Percentiles rank a stretch among this genome's conserved stretches.
These are phyloP conservation scores for Suillus ampliporus DNA, from an alignment of 768 basidiomycete species.

Conservation along the genomic window DNA sequence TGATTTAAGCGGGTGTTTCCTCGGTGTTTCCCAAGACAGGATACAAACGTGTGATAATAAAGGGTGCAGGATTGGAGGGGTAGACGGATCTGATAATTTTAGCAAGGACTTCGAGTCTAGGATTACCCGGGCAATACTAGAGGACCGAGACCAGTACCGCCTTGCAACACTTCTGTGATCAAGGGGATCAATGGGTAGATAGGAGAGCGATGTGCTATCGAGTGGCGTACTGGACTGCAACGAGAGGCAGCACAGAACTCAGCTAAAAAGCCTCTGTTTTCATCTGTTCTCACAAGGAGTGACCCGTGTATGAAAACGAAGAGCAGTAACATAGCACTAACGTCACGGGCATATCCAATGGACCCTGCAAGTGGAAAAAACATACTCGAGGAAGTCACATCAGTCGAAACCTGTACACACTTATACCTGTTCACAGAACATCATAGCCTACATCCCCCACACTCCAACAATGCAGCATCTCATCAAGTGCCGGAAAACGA, in stretches of 20 bases:
- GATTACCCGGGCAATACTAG: not conserved
- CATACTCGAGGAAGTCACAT: not conserved
- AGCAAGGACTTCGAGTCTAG: not conserved
- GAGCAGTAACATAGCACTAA: not conserved
- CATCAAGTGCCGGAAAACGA: not conserved
- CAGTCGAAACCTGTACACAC: constrained; percentile 2
- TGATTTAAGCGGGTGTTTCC: not conserved
- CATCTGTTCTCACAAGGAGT: constrained; percentile 4
- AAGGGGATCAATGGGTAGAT: not conserved
- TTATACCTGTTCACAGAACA: not conserved
- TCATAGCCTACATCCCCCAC: not conserved
- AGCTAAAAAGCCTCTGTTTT: not conserved
- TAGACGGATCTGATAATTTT: not conserved
- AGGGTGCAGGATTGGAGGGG: not conserved
- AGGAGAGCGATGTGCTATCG: not conserved
- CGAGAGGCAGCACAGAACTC: not conserved
- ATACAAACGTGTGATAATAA: constrained; percentile 10
- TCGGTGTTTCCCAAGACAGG: not conserved
- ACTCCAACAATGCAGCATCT: not conserved
- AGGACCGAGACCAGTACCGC: not conserved
- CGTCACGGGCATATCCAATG: not conserved
- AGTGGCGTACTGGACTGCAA: too few species aligned
- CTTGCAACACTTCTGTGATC: not conserved
- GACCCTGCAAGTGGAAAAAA: constrained; percentile 8
- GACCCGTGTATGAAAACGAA: constrained; percentile 4